phyloP scores from a whole-genome alignment of 2,329 filamentous ascomycete genomes.

The Neopestalotiopsis rosae region DNA sequence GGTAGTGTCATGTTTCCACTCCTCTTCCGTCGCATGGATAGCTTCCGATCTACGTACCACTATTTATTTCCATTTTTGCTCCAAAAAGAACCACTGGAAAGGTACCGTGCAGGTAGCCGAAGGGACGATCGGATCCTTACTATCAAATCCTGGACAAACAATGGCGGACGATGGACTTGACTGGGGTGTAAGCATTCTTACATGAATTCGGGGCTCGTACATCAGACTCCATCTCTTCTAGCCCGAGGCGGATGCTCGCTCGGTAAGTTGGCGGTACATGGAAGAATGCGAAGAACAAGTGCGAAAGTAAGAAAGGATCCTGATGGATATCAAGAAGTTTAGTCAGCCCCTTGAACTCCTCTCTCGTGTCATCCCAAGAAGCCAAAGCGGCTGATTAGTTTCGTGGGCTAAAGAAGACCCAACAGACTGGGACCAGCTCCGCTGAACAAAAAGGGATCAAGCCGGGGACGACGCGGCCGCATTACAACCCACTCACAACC shows the following conservation, averaged over 20 bases:
- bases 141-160: neutral
- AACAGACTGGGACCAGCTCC: neutral
- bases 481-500: neutral
- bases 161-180: neutral
- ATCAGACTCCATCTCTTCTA: neutral
- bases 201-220: neutral
- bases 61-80: neutral
- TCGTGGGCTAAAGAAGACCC: neutral
- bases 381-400: neutral
- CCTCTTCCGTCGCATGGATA: neutral
- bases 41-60: neutral
- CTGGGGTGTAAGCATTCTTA: too few species aligned
- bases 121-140: neutral
- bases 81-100: neutral
- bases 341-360: neutral
- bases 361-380: too few species aligned
- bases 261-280: neutral
- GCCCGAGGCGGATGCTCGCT: neutral
- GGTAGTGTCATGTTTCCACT: neutral
- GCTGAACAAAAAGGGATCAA: neutral
- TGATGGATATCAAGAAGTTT: neutral
- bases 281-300: neutral
- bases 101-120: neutral
- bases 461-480: neutral
- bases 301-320: neutral